phyloP scores from a whole-genome alignment of 129 eudicot genomes.

The Flaveria linearis region DNA sequence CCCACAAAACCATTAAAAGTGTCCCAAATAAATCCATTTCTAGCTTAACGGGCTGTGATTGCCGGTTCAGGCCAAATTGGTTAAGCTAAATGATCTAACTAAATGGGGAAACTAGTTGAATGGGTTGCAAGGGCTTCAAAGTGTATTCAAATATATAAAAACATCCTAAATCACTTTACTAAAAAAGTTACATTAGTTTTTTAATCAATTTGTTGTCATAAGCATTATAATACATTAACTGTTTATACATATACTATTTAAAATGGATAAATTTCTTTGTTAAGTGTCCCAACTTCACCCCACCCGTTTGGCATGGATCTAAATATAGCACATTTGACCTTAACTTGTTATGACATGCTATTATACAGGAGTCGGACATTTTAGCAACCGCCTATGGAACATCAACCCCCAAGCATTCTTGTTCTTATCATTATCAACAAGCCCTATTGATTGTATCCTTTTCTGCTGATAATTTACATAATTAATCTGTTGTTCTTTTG shows the following conservation, averaged over 20 bases:
- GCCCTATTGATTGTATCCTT: conserved; percentile 19
- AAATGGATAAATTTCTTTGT: neutral
- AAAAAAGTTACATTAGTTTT: neutral
- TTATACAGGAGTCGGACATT: neutral
- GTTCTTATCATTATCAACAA: conserved; percentile 38
- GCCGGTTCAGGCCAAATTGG: neutral
- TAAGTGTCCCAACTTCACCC: neutral
- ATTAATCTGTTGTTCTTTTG: conserved; percentile 22
- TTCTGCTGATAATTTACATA: conserved; percentile 10
- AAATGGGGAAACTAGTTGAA: neutral
- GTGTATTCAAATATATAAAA: neutral
- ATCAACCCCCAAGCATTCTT: conserved; percentile 10
- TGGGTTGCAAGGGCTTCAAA: neutral
- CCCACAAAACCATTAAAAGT: neutral
- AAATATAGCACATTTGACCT: neutral
- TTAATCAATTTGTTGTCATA: neutral
- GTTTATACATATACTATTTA: too few relatives aligned
- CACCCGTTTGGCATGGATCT: neutral
- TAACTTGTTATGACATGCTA: neutral
- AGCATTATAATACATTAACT: neutral
- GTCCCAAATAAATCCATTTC: too few relatives aligned
- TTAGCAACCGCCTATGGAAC: neutral
- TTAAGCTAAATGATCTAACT: neutral
- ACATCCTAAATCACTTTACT: neutral
- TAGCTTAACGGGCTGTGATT: neutral